Base-by-base conservation (phyloP, 2,329 filamentous ascomycete species). In the Tolypocladium ovalisporum region DNA sequence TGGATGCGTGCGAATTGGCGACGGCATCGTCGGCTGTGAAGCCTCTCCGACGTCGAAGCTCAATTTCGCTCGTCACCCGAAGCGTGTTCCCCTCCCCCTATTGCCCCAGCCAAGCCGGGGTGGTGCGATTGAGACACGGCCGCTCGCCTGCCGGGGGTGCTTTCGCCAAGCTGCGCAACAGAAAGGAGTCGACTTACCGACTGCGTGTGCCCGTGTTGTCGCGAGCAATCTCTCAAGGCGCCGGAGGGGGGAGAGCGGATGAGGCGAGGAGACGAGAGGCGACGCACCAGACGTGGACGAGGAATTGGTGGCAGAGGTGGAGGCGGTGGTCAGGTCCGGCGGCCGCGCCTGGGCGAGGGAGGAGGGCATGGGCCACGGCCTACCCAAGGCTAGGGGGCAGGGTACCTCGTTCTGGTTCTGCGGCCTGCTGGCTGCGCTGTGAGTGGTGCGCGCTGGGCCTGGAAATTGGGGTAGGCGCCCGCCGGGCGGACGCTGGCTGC, bases 381-480 rank as follows among this genome's bases (percentile, higher is more conserved):
- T n/a, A 19, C 22, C 32, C 51, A 15, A 12, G 34, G 35, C 34
- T 37, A 35, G 44, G 44, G n/a, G 44, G 24, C 44, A 29, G 44
- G n/a, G 34, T 24, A 19, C 34, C 34, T 37, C 34, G 51, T 35
- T 36, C 27, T 36, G 22, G n/a, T n/a, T n/a, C n/a, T n/a, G n/a
- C n/a, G n/a, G n/a, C n/a, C 51, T 3, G 32, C 12, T 4, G 22
- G 51, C 51, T 24, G 51, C 34, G 22, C 15, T 39, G 52, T 24
- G 52, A 32, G 56, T 60, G 60, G 60, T 55, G 49, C 56, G 56
- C 58, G 56, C 56, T 47, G 56, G 52, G 53, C 58, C 58, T 61
- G 60, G 60, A 61, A 61, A 60, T 60, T 61, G 56, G 58, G 49
- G 35, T 37, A 58, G 52, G 36, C 29, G 34, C 47, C 47, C 9